These are phyloP conservation scores for Gracilaria caudata DNA, from an alignment of 23 red algal species.

Conservation along the genomic window DNA sequence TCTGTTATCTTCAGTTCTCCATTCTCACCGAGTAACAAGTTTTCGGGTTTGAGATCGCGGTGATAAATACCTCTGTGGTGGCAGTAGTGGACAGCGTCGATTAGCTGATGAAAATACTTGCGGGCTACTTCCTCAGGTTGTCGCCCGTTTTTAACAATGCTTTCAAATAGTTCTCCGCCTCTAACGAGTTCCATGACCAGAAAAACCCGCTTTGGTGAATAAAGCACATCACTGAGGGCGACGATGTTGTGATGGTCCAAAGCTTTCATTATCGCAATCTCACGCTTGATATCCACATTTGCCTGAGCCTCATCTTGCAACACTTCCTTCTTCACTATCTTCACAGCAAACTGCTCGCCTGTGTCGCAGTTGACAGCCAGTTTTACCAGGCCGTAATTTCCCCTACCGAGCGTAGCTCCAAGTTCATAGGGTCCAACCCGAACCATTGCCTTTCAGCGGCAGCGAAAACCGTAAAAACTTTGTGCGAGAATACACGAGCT, in stretches of 20 bases:
- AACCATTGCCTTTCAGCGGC: conserved; percentile 44
- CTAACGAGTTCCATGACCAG: conserved; percentile 87
- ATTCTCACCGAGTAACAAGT: conserved; percentile 70
- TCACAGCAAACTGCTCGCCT: conserved; percentile 87
- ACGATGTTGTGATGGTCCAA: conserved; percentile 89
- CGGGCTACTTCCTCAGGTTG: conserved; percentile 68
- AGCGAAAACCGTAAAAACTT: not conserved
- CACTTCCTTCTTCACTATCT: conserved; percentile 89
- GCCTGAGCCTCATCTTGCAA: conserved; percentile 59
- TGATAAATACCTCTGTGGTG: conserved; percentile 85
- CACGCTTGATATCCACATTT: conserved; percentile 80
- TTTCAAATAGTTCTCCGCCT: conserved; percentile 85
- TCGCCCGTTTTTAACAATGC: conserved; percentile 72
- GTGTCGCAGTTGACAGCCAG: conserved; percentile 83
- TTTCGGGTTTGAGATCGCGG: conserved; percentile 78
- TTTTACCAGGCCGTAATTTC: conserved; percentile 88
- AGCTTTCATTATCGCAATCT: conserved; percentile 88
- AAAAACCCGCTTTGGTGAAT: conserved; percentile 82
- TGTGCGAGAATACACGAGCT: not conserved
- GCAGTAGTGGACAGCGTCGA: conserved; percentile 90
- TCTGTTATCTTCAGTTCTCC: conserved; percentile 92
- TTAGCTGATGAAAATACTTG: conserved; percentile 80
- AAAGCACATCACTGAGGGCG: conserved; percentile 76
- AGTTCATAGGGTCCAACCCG: conserved; percentile 84
- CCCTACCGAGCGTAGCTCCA: conserved; percentile 76